Conservation (phyloP, 108 stramenopile genomes). For the Cyclotella choctawhatcheeana region DNA sequence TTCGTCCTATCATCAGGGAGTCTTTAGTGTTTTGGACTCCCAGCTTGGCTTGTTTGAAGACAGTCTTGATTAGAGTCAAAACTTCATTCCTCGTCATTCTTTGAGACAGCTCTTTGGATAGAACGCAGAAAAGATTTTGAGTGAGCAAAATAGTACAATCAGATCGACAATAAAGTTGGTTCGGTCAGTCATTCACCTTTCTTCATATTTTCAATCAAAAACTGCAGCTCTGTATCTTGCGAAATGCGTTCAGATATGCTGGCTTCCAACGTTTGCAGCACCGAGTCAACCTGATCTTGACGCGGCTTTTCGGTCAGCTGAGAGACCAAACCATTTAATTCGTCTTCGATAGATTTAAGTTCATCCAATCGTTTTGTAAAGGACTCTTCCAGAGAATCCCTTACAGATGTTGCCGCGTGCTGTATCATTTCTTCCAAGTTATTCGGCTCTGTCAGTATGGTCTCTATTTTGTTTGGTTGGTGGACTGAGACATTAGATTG, state of each 20-base stretch:
- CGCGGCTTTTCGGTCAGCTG: conserved; percentile 37
- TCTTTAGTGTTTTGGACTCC: conserved; percentile 39
- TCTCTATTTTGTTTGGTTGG: too few relatives aligned
- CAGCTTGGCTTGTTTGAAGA: conserved; percentile 24
- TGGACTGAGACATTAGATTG: too few relatives aligned
- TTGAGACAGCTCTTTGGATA: conserved; percentile 26
- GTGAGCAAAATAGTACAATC: background rate
- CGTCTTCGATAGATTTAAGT: conserved; percentile 27
- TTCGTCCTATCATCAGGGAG: conserved; percentile 35
- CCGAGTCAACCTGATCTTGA: conserved; percentile 37
- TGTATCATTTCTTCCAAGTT: conserved; percentile 28
- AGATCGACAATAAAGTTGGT: background rate
- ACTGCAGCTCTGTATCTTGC: conserved; percentile 22
- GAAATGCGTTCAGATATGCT: conserved; percentile 22
- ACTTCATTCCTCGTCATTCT: conserved; percentile 36
- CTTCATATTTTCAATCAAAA: conserved; percentile 35
- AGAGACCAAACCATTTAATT: conserved; percentile 28
- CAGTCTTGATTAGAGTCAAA: conserved; percentile 17
- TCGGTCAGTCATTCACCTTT: conserved; percentile 10
- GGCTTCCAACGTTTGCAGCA: conserved; percentile 21
- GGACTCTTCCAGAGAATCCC: conserved; percentile 27
- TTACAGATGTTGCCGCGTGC: conserved; percentile 31
- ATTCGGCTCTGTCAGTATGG: conserved; percentile 1
- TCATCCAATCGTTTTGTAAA: conserved; percentile 19
- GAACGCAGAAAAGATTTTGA: background rate